Evolutionary conservation across 2,329 filamentous ascomycete species (phyloP), one percentile per base, ranked within the genome.

Genomic region (Plenodomus biglobosus): DNA sequence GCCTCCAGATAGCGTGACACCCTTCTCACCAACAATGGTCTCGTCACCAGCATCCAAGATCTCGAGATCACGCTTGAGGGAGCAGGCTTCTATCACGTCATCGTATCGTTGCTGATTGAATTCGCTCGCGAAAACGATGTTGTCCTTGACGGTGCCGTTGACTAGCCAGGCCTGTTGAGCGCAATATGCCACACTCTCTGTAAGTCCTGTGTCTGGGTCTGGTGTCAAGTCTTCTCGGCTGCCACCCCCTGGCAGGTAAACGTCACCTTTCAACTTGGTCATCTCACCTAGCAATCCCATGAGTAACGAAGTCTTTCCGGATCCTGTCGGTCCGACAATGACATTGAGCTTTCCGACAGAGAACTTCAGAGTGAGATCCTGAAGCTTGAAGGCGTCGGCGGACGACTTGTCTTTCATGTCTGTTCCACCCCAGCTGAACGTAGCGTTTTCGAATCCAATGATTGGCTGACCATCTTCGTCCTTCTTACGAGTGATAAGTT

Each of bases 221-320:
- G 85, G 80, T 13, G 80, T 86, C 22, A 96, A 81, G 51, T 96
- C 90, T 67, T 96, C 90, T 58, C 94, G 86, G 66, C 89, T 91
- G 52, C 83, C 84, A 37, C 89, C 90, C 58, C 92, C 90, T 2
- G 94, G 94, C 20, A 97, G 82, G 72, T 86, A 90, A 6, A 97
- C 88, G 8, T 81, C 82, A 46, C 94, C 94, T 48, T 86, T 80
- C 19, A 96, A 74, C 42, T 92, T 75, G 0, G 88, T 94, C 94
- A 99, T 99, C 75, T 99, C 94, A 51, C 94, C 94, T 1, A 99
- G 82, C 20, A 99, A 78, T 21, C 92, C 94, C 92, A 99, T 96
- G 17, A 99, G 79, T 65, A 99, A 77, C 0, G 92, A 97, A 0
- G 92, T 96, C 78, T 99, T 99, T 58, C 94, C 94, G 43, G 88